These are phyloP conservation scores for Entomortierella beljakovae DNA, from an alignment of 192 early-diverging fungal genomes.

Conservation along the genomic window DNA sequence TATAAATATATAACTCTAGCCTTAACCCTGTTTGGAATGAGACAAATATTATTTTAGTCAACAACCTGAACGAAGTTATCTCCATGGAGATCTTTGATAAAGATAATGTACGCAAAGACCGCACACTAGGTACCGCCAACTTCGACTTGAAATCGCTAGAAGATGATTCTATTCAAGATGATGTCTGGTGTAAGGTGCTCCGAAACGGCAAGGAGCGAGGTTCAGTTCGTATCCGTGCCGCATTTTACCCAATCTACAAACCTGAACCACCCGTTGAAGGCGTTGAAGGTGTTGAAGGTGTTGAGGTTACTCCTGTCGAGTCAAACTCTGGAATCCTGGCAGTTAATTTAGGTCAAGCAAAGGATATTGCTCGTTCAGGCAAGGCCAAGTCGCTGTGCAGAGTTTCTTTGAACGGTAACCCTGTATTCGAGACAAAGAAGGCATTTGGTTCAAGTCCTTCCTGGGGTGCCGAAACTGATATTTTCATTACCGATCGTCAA, in stretches of 20 bases:
- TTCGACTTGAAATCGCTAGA: conserved; percentile 60
- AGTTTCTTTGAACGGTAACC: conserved; percentile 63
- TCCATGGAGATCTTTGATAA: conserved; percentile 85
- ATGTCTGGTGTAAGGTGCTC: conserved; percentile 56
- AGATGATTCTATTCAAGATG: conserved; percentile 53
- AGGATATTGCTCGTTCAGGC: conserved; percentile 64
- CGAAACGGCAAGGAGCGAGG: conserved; percentile 41
- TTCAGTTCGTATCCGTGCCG: conserved; percentile 30
- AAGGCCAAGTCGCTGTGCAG: conserved; percentile 61
- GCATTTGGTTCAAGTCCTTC: conserved; percentile 83
- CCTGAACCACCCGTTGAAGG: conserved; percentile 23
- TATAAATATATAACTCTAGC: conserved; percentile 4
- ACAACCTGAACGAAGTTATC: conserved; percentile 78
- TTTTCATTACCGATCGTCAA: conserved; percentile 79
- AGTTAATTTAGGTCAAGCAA: conserved; percentile 73
- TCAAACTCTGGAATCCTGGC: conserved; percentile 71
- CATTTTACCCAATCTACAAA: conserved; percentile 36
- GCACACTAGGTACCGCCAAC: conserved; percentile 67
- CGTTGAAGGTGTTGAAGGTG: conserved; percentile 17
- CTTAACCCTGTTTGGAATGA: conserved; percentile 90
- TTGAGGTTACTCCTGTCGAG: conserved; percentile 47
- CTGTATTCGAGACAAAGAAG: conserved; percentile 68
- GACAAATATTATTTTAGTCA: conserved; percentile 81
- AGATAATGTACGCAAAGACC: conserved; percentile 78
- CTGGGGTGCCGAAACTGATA: conserved; percentile 77